Evolutionary conservation across 441 rosid species (phyloP).

Genomic region (California macrophylla): DNA sequence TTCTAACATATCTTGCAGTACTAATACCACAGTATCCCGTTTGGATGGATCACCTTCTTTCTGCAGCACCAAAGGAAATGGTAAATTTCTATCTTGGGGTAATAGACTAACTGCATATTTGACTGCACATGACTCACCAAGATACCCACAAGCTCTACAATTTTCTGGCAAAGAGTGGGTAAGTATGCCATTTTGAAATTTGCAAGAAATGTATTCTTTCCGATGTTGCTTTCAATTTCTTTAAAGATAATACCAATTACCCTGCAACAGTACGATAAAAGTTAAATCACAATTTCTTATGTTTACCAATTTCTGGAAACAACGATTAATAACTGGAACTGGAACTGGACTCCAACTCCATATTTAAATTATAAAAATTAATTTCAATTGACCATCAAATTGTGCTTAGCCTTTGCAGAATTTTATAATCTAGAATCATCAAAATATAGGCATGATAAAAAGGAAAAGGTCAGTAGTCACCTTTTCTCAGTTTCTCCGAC

Average conservation of each 20-base stretch:
- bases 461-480: slow-evolving; percentile 24
- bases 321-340: background rate
- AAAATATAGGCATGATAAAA: background rate
- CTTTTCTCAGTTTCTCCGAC: slow-evolving; percentile 95
- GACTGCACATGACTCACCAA: slow-evolving; percentile 47
- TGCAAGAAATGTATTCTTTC: slow-evolving; percentile 68
- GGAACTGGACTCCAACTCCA: background rate
- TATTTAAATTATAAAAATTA: background rate
- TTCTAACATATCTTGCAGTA: slow-evolving; percentile 95
- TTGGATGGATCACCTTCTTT: slow-evolving; percentile 79
- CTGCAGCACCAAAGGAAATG: slow-evolving; percentile 39
- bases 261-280: slow-evolving; percentile 39
- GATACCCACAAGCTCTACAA: slow-evolving; percentile 81
- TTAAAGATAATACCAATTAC: slow-evolving; percentile 71
- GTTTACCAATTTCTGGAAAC: background rate
- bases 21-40: slow-evolving; percentile 60
- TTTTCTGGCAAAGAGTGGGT: slow-evolving; percentile 62
- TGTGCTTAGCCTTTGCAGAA: background rate
- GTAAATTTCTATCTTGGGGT: background rate
- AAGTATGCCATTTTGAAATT: slow-evolving; percentile 83
- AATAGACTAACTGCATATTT: background rate
- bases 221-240: slow-evolving; percentile 82
- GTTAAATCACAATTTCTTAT: slow-evolving; percentile 9
- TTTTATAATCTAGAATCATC: background rate
- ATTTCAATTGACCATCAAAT: background rate